phyloP scores from a whole-genome alignment of 257 asterid genomes.

The Misopates orontium region DNA sequence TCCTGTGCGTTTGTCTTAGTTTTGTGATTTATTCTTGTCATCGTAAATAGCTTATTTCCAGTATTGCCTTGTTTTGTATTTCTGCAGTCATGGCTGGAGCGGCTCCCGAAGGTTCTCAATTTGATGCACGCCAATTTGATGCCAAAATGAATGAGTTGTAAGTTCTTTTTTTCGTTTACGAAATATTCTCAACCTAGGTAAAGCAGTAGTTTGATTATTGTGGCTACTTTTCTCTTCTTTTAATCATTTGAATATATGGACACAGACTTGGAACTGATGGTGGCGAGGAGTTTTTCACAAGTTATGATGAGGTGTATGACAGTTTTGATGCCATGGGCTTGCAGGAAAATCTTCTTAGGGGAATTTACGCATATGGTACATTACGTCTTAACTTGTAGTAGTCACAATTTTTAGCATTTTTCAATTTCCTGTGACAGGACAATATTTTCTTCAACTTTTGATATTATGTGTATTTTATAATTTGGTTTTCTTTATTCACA shows the following conservation, averaged over 20 bases:
- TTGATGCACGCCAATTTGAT: slow-evolving; percentile 53
- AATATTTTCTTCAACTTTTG: too few relatives aligned
- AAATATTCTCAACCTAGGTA: background rate
- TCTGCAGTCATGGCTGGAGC: slow-evolving; percentile 46
- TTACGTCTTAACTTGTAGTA: too few relatives aligned
- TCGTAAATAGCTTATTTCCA: background rate
- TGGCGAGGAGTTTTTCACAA: slow-evolving; percentile 51
- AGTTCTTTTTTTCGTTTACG: slow-evolving; percentile 19
- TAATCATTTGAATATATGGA: slow-evolving; percentile 7
- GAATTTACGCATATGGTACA: slow-evolving; percentile 65
- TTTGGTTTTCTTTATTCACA: too few relatives aligned
- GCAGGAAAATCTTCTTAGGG: slow-evolving; percentile 62
- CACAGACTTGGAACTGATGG: slow-evolving; percentile 51
- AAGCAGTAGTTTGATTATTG: too few relatives aligned
- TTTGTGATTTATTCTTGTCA: background rate
- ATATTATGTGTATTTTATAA: too few relatives aligned
- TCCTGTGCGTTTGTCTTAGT: background rate
- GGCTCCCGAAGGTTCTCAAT: slow-evolving; percentile 56
- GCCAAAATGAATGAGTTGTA: slow-evolving; percentile 57
- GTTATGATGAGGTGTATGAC: slow-evolving; percentile 55
- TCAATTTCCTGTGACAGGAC: too few relatives aligned
- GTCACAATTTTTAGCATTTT: too few relatives aligned
- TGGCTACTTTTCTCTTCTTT: slow-evolving; percentile 5
- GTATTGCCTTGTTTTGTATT: slow-evolving; percentile 3
- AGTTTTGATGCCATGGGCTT: slow-evolving; percentile 58